A percentile compares a stretch with the other conserved stretches of the same genome.
Evolutionary conservation across 306 rosid genomes (phyloP).

Genomic region (Cicer pinnatifidum): DNA sequence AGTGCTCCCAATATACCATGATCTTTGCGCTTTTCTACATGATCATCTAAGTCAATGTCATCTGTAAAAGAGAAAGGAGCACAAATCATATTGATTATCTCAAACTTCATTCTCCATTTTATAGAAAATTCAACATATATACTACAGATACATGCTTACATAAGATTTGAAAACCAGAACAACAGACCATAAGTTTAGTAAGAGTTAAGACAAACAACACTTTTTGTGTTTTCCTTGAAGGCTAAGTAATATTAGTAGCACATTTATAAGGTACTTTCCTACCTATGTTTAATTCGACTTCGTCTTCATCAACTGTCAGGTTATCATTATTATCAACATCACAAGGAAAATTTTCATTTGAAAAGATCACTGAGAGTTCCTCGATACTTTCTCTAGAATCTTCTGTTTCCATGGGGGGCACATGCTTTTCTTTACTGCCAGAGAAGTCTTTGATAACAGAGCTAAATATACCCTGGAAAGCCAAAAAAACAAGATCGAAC

Average conservation of each 20-base stretch:
- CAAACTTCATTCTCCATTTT: constrained; percentile 29
- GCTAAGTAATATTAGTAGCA: constrained; percentile 20
- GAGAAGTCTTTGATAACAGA: constrained; percentile 83
- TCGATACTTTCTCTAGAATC: constrained; percentile 63
- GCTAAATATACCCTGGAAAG: constrained; percentile 78
- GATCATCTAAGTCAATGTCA: constrained; percentile 78
- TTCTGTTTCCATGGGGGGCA: constrained; percentile 57
- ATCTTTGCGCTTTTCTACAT: constrained; percentile 69
- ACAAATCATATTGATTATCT: constrained; percentile 24
- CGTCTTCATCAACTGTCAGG: constrained; percentile 51
- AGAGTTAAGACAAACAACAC: neutral
- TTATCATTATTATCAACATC: constrained; percentile 54
- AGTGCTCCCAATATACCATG: constrained; percentile 68
- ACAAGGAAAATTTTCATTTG: constrained; percentile 59
- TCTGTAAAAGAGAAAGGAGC: constrained; percentile 52
- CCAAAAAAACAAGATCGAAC: constrained; percentile 20
- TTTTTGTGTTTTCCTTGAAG: constrained; percentile 19
- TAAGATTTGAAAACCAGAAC: neutral
- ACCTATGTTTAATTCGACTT: constrained; percentile 74
- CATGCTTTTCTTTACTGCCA: constrained; percentile 74
- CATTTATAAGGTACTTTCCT: constrained; percentile 33
- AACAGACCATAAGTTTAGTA: constrained; percentile 8
- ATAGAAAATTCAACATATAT: neutral
- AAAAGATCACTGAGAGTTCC: constrained; percentile 67
- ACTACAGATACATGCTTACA: neutral